Evolutionary conservation across 352 stramenopile species (phyloP).

Genomic region (Phytopythium sindhum): DNA sequence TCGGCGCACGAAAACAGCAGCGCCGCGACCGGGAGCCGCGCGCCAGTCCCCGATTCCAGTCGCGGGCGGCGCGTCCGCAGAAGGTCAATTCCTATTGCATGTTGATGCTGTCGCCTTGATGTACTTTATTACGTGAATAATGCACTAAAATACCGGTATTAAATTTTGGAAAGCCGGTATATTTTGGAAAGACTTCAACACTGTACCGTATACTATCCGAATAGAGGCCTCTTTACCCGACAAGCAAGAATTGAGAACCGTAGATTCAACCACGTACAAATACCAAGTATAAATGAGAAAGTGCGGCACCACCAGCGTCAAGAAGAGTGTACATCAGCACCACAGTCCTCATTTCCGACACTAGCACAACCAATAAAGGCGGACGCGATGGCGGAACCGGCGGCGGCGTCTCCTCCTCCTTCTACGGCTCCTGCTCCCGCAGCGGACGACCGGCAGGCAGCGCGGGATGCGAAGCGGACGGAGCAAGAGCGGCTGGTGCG

Average conservation of each 20-base stretch:
- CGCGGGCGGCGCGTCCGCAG: neutral
- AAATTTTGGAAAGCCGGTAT: neutral
- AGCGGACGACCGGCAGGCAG: neutral
- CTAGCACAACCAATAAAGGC: neutral
- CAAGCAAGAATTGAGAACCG: neutral
- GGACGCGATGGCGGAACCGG: neutral
- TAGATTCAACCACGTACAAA: slow-evolving; percentile 4
- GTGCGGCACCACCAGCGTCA: neutral
- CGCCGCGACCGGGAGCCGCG: neutral
- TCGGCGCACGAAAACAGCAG: slow-evolving; percentile 31
- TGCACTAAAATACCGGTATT: neutral
- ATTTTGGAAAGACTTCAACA: neutral
- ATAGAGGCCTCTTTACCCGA: neutral
- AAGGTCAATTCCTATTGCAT: neutral
- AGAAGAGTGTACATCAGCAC: neutral
- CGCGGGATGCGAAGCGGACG: neutral
- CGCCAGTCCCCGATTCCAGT: too few relatives aligned
- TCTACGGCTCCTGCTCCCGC: too few relatives aligned
- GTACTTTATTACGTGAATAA: neutral
- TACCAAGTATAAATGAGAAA: neutral
- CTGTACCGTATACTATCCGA: neutral
- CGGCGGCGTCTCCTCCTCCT: neutral
- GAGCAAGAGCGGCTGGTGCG: slow-evolving; percentile 27
- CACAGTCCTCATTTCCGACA: neutral
- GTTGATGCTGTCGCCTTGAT: neutral